Conservation (phyloP, 495 filamentous ascomycete genomes). For the Bathelium albidoporum region DNA sequence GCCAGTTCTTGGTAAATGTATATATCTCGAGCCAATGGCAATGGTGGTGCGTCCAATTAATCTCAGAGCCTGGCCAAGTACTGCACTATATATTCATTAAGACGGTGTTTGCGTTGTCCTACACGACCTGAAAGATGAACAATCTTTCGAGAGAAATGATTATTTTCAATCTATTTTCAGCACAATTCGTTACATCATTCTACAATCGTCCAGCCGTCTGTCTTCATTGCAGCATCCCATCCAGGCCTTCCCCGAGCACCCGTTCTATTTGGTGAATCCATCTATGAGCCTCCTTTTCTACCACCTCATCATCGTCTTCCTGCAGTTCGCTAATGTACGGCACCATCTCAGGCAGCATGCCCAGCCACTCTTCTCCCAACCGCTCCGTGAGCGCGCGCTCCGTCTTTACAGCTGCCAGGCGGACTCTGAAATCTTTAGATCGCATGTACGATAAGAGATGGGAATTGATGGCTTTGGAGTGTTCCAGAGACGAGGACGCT, state of each 20-base stretch:
- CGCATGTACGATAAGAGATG: slow-evolving; percentile 64
- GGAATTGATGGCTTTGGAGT: slow-evolving; percentile 77
- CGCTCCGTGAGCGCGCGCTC: slow-evolving; percentile 66
- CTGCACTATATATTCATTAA: no score
- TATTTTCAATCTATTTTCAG: no score
- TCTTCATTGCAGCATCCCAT: slow-evolving; percentile 72
- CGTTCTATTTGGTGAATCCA: slow-evolving; percentile 84
- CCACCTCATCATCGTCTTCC: slow-evolving; percentile 88
- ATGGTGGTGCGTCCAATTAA: no score
- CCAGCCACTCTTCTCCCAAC: slow-evolving; percentile 86
- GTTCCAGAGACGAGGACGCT: slow-evolving; percentile 66
- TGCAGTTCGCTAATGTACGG: slow-evolving; percentile 87
- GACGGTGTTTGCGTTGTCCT: no score
- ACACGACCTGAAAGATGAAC: no score
- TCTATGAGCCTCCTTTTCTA: slow-evolving; percentile 74
- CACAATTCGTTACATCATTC: background rate
- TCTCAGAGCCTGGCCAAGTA: no score
- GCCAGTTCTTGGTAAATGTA: background rate
- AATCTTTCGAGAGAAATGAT: no score
- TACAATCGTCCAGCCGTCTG: background rate
- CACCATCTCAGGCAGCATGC: slow-evolving; percentile 82
- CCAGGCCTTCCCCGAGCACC: slow-evolving; percentile 75
- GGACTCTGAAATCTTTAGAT: slow-evolving; percentile 51
- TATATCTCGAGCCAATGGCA: no score
- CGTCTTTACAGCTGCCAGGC: slow-evolving; percentile 68